phyloP scores from a whole-genome alignment of 2,329 filamentous ascomycete genomes.

The Neofusicoccum sp. region DNA sequence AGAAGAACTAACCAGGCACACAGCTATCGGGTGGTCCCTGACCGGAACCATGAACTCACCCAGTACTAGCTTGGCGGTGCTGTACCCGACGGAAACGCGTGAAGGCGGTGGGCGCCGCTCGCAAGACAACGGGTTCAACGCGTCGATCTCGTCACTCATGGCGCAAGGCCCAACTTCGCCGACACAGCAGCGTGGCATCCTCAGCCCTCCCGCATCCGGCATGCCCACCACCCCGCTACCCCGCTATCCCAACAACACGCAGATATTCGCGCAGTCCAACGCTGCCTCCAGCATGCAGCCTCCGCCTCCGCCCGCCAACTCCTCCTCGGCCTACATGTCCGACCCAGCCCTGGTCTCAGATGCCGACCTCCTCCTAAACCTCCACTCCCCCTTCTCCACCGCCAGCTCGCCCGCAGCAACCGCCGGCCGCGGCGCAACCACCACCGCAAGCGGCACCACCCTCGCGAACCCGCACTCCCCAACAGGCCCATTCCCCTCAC shows the following conservation, averaged over 20 bases:
- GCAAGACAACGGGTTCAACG: slow-evolving; percentile 1
- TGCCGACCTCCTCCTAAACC: slow-evolving; percentile 49
- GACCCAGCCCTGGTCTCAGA: slow-evolving; percentile 41
- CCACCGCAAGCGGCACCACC: neutral
- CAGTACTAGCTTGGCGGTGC: slow-evolving; percentile 76
- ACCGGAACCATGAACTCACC: slow-evolving; percentile 84
- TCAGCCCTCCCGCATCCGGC: slow-evolving; percentile 25
- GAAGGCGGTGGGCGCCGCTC: slow-evolving; percentile 18
- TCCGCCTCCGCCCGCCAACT: slow-evolving; percentile 28
- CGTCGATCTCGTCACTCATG: slow-evolving; percentile 33
- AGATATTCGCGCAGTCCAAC: slow-evolving; percentile 21
- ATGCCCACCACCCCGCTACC: slow-evolving; percentile 26
- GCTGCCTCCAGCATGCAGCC: slow-evolving; percentile 33
- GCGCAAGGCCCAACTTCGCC: slow-evolving; percentile 20
- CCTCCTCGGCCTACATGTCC: slow-evolving; percentile 22
- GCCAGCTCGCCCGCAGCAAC: slow-evolving; percentile 27
- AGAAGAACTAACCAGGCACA: slow-evolving; percentile 26
- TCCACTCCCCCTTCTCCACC: slow-evolving; percentile 46
- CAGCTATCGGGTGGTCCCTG: slow-evolving; percentile 79
- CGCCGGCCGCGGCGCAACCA: neutral
- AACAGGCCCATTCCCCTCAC: neutral
- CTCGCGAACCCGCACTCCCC: neutral
- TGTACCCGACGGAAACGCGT: slow-evolving; percentile 62
- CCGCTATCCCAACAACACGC: slow-evolving; percentile 26
- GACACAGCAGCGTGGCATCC: slow-evolving; percentile 25